Percentiles rank a stretch among this genome's conserved stretches.
Evolutionary conservation across 2,329 filamentous ascomycete genomes (phyloP).

Genomic region (Parastagonospora nodorum): DNA sequence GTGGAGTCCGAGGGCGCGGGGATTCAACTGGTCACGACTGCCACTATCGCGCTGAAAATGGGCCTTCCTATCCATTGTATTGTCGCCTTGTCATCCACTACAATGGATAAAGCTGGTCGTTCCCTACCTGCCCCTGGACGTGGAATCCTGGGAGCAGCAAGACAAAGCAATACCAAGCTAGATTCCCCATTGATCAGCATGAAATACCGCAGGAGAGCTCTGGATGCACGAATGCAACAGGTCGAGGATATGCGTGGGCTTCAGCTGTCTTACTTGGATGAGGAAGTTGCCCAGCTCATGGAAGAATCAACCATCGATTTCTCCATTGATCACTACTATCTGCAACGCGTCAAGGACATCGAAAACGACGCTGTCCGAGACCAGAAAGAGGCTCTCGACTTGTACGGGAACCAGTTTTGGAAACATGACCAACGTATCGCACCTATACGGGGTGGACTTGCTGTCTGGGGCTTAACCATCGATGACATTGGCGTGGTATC

Average conservation of each 20-base stretch:
- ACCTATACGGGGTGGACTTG: conserved; percentile 91
- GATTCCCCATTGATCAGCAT: conserved; percentile 95
- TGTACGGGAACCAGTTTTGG: conserved; percentile 98
- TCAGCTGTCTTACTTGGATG: conserved; percentile 88
- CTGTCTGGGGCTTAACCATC: conserved; percentile 96
- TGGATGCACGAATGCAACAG: conserved; percentile 89
- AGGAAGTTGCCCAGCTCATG: conserved; percentile 91
- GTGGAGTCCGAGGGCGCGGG: conserved; percentile 99
- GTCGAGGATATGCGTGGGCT: conserved; percentile 97
- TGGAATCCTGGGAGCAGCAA: conserved; percentile 94
- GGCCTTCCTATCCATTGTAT: conserved; percentile 97
- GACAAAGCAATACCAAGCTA: conserved; percentile 74
- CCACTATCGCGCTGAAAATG: conserved; percentile 94
- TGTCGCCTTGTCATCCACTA: conserved; percentile 88
- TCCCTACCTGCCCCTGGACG: conserved; percentile 95
- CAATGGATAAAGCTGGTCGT: conserved; percentile 98
- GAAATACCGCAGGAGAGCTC: conserved; percentile 93
- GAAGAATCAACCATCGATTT: conserved; percentile 68
- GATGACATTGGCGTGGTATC: conserved; percentile 94
- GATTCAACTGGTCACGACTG: conserved; percentile 98
- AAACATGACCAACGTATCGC: conserved; percentile 92
- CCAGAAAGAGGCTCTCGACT: conserved; percentile 87
- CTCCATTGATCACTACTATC: conserved; percentile 80
- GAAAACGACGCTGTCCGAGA: conserved; percentile 89
- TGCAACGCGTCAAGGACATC: conserved; percentile 84